Evolutionary conservation across 176 grass and related monocot genomes (phyloP), one percentile per base, ranked within the genome.

Genomic region (Carex kokanica): DNA sequence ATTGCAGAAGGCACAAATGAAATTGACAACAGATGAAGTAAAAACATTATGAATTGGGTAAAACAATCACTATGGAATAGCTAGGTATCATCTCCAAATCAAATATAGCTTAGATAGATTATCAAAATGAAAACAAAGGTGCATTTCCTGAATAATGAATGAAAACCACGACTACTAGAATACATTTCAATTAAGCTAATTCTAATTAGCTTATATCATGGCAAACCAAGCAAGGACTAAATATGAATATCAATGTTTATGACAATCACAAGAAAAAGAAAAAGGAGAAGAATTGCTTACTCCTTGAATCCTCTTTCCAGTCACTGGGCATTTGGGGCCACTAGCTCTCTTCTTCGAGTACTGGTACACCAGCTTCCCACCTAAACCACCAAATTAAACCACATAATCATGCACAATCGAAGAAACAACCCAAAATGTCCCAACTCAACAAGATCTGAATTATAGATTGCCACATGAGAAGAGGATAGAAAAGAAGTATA

Each of bases 231-330:
- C 24, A 72, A 8, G 1, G 11, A 20, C 15, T 60, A 31, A 8
- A 52, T 36, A 62, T 60, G 25, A 79, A 40, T 51, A 83, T 34
- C 29, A 12, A 67, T 29, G 55, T 59, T 1, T 8, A 53, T 21
- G 6, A 41, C 2, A 69, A 1, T 23, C 20, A 78, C 7, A 21
- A 31, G 18, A 29, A 20, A 4, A 16, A 14, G n/a, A 77, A 38
- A 58, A 0, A 78, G 47, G 9, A 0, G 17, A 73, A 63, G 54
- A n/a, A 61, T 11, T 59, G 83, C 94, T 89, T 86, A 94, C 94
- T 47, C 94, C 94, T 88, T 97, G 94, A 67, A 97, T 97, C 88
- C 89, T 94, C 88, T 97, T 97, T 56, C 94, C 92, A 60, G 94
- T 97, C 61, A 97, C 92, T 2, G 94, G 92, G 86, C 94, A 97